Base-by-base conservation (phyloP, 2,329 filamentous ascomycete species). In the Nemania sp. region DNA sequence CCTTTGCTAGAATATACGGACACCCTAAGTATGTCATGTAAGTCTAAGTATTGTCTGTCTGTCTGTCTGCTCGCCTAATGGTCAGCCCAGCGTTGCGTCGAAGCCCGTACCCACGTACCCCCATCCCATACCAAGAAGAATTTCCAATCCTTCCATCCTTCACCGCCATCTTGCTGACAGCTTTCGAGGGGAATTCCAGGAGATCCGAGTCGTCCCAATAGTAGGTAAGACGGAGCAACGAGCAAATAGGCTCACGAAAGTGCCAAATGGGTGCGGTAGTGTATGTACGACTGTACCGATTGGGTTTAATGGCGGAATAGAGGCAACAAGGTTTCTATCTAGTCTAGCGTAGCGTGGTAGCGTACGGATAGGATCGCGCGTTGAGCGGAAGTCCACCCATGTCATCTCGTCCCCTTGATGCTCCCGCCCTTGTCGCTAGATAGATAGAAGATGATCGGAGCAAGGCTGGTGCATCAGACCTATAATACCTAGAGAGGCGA, bases 91-190 rank as follows among this genome's bases (percentile, higher is more conserved):
- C 20, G 41, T 29, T 20, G 35, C 35, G n/a, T 55, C 52, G n/a
- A 38, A 55, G 60, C 61, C 59, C 64, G 54, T 52, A 64, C 65
- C 61, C 61, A 64, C 60, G 59, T 38, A 13, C 49, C 49, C 2
- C 4, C 26, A 13, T 24, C 49, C 2, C 4, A 29, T 29, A 57
- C 64, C 47, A 38, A 63, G 41, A 55, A 41, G 27, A 43, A 20
- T 22, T 45, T n/a, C n/a, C 32, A 54, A 67, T 68, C 61, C 61
- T 68, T 68, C 38, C 24, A 68, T 68, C 66, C 66, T 68, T 61
- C 56, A 1, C 22, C 27, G 26, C 43, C 51, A 47, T 51, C 32
- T 61, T 60, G 45, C 61, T 60, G 55, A 60, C 61, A 49, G 49
- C 51, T 56, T 32, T 22, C 51, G 43, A 47, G 43, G 45, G 8